A percentile compares a stretch with the other conserved stretches of the same genome.
phyloP scores from a whole-genome alignment of 108 stramenopile genomes.

The Craspedostauros australis region DNA sequence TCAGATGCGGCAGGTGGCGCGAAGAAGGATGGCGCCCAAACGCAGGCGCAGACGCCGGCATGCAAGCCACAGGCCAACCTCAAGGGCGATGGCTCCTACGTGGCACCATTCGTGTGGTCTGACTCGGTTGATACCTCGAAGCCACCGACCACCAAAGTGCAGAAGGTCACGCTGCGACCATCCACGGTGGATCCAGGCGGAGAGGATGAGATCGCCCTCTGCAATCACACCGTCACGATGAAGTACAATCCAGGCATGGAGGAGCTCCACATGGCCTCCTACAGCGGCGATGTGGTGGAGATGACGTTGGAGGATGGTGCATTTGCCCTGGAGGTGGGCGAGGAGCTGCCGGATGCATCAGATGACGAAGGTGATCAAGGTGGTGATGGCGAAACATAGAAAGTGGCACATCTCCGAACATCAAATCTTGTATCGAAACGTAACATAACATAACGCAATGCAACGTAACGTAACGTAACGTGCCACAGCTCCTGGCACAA shows the following conservation, averaged over 20 bases:
- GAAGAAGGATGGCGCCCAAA: neutral
- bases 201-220: constrained; percentile 63
- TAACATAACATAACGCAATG: too few relatives aligned
- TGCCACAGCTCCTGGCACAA: too few relatives aligned
- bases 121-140: constrained; percentile 24
- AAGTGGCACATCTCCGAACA: too few relatives aligned
- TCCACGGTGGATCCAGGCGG: constrained; percentile 47
- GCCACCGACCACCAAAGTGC: neutral
- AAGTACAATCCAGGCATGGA: constrained; percentile 57
- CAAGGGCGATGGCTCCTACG: constrained; percentile 25
- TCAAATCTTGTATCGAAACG: too few relatives aligned
- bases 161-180: constrained; percentile 14
- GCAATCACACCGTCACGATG: constrained; percentile 54
- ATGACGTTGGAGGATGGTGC: constrained; percentile 35
- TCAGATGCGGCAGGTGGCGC: too few relatives aligned
- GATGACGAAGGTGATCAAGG: constrained; percentile 40
- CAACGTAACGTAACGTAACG: too few relatives aligned
- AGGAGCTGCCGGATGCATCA: constrained; percentile 25
- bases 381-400: constrained; percentile 9
- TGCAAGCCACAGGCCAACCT: constrained; percentile 4
- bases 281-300: constrained; percentile 19
- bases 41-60: too few relatives aligned
- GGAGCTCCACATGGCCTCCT: constrained; percentile 42
- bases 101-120: constrained; percentile 45
- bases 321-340: constrained; percentile 44